These are phyloP conservation scores for Neophaeococcomyces mojaviensis DNA, from an alignment of 2,329 filamentous ascomycete genomes.

Conservation along the genomic window DNA sequence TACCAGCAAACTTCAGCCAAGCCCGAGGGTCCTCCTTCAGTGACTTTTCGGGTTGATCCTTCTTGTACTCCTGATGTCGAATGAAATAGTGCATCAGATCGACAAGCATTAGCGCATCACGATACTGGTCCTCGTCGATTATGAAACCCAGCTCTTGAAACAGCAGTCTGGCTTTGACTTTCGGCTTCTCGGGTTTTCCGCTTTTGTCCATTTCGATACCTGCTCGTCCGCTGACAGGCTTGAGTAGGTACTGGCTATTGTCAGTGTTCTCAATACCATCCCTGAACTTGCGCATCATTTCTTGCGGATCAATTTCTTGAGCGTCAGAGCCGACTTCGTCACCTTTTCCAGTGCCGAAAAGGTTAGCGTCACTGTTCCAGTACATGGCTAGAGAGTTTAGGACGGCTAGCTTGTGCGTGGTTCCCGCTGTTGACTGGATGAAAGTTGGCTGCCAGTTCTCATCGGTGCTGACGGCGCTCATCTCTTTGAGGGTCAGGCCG, in stretches of 20 bases:
- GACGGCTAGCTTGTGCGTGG: conserved; percentile 88
- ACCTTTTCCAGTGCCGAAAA: conserved; percentile 76
- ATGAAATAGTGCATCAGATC: conserved; percentile 98
- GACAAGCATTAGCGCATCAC: conserved; percentile 94
- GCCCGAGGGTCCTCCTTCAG: conserved; percentile 86
- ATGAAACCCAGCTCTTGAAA: conserved; percentile 98
- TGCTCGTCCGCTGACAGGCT: conserved; percentile 89
- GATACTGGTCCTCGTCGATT: conserved; percentile 95
- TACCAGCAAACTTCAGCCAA: conserved; percentile 85
- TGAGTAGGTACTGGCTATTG: conserved; percentile 87
- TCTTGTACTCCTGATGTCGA: conserved; percentile 94
- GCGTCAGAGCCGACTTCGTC: conserved; percentile 50
- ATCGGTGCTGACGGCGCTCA: conserved; percentile 95
- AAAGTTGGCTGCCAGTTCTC: conserved; percentile 92
- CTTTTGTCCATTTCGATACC: conserved; percentile 94
- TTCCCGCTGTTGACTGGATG: conserved; percentile 74
- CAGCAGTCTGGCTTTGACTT: conserved; percentile 80
- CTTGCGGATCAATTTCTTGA: conserved; percentile 61
- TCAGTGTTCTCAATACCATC: conserved; percentile 70
- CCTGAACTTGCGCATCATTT: conserved; percentile 70
- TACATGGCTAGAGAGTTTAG: conserved; percentile 87
- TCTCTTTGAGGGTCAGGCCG: conserved; percentile 85
- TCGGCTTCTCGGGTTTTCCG: conserved; percentile 67
- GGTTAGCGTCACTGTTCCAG: conserved; percentile 89
- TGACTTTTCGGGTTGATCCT: conserved; percentile 72